Evolutionary conservation across 345 rosid genomes (phyloP).

Genomic region (Mangifera indica): DNA sequence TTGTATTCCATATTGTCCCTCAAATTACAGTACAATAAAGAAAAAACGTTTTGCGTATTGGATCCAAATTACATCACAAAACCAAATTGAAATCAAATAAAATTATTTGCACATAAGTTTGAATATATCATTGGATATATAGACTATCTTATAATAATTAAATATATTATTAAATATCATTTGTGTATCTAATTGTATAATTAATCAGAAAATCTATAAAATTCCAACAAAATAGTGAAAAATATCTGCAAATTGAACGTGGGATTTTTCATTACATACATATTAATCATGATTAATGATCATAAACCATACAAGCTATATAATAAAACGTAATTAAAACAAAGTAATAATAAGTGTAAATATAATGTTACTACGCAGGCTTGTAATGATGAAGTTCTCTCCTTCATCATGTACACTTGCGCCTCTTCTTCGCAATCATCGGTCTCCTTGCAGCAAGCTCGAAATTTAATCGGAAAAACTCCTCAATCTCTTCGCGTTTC

Average conservation of each 20-base stretch:
- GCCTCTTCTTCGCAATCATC: slow-evolving; percentile 20
- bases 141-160: no score
- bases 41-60: neutral
- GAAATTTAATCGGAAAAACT: slow-evolving; percentile 23
- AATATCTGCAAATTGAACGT: neutral
- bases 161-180: no score
- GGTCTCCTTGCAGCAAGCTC: neutral
- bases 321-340: neutral
- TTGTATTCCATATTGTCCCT: neutral
- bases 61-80: neutral
- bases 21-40: neutral
- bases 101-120: no score
- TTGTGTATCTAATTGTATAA: no score
- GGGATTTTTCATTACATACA: neutral
- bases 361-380: neutral
- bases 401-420: slow-evolving; percentile 22
- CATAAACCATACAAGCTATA: slow-evolving; percentile 6
- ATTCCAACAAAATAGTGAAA: neutral
- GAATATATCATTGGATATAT: no score
- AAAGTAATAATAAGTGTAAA: neutral
- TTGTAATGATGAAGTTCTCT: neutral
- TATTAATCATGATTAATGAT: slow-evolving; percentile 13
- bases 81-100: slow-evolving; percentile 3
- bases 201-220: no score
- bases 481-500: slow-evolving; percentile 30